These are phyloP conservation scores for Medakamo hakoo DNA, from an alignment of 139 green algal species.

Conservation along the genomic window DNA sequence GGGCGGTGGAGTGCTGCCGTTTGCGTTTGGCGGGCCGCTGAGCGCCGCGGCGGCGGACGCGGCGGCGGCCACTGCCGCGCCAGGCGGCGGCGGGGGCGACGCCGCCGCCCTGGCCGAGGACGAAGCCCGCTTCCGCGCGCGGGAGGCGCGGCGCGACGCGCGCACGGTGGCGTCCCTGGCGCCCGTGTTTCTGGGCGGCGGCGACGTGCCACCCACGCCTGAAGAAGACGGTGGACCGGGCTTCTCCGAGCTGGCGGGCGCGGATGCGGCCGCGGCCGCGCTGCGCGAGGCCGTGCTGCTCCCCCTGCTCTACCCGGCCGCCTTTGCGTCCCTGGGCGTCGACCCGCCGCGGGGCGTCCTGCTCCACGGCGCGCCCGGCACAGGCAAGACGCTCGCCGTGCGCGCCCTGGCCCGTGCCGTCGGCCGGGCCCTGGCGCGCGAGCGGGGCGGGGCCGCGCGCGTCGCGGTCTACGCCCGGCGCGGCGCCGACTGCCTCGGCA, in stretches of 20 bases:
- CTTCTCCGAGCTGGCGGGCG: slow-evolving; percentile 31
- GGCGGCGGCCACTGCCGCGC: not conserved
- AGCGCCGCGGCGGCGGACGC: slow-evolving; percentile 1
- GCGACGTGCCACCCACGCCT: no score
- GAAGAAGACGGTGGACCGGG: not conserved
- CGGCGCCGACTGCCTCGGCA: slow-evolving; percentile 76
- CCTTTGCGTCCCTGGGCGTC: slow-evolving; percentile 44
- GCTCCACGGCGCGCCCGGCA: slow-evolving; percentile 43
- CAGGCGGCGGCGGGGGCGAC: not conserved
- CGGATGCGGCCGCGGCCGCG: slow-evolving; percentile 28
- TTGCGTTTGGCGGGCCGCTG: no score
- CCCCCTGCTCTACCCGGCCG: slow-evolving; percentile 61
- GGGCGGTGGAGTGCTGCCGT: no score
- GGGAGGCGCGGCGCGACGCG: not conserved
- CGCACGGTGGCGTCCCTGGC: not conserved
- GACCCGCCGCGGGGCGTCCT: slow-evolving; percentile 39
- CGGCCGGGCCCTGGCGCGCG: slow-evolving; percentile 43
- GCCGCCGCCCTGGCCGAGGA: not conserved
- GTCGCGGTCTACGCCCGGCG: slow-evolving; percentile 70
- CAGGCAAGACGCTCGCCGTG: slow-evolving; percentile 52
- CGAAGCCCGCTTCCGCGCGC: not conserved
- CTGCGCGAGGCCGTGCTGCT: slow-evolving; percentile 69
- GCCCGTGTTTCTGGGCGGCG: slow-evolving; percentile 1
- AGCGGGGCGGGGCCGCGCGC: slow-evolving; percentile 11
- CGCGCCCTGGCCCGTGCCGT: slow-evolving; percentile 24